These are phyloP conservation scores for Zygotorulaspora chibaensis DNA, from an alignment of 805 yeast species.

Conservation along the genomic window DNA sequence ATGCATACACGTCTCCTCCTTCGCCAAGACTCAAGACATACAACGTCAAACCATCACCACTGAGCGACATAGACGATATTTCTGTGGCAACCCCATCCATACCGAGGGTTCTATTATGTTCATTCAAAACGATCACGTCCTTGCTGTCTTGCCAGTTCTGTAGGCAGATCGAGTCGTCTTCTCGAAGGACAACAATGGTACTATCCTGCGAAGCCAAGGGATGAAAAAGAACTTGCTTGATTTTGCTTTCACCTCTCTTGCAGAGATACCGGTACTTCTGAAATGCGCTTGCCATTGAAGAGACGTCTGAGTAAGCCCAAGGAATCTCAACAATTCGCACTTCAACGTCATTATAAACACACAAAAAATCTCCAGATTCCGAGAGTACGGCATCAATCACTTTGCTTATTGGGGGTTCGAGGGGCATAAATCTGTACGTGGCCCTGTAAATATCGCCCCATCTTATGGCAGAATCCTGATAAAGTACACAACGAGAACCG, in stretches of 20 bases:
- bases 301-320: conserved; percentile 19
- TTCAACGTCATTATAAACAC: conserved; percentile 17
- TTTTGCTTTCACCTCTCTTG: conserved; percentile 11
- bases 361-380: conserved; percentile 20
- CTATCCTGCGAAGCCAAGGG: conserved; percentile 29
- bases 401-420: conserved; percentile 10
- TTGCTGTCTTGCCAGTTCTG: conserved; percentile 17
- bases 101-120: conserved; percentile 18
- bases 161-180: conserved; percentile 24
- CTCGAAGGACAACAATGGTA: conserved; percentile 23
- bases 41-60: conserved; percentile 47
- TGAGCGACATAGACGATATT: conserved; percentile 23
- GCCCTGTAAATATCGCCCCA: conserved; percentile 17
- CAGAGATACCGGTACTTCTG: conserved; percentile 7
- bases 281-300: conserved; percentile 8
- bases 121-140: conserved; percentile 7
- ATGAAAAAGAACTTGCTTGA: conserved; percentile 45
- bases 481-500: conserved; percentile 18
- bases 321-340: conserved; percentile 27
- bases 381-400: conserved; percentile 15
- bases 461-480: conserved; percentile 19
- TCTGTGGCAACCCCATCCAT: conserved; percentile 20
- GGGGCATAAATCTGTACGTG: conserved; percentile 13
- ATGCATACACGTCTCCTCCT: conserved; percentile 51
- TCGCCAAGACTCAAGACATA: conserved; percentile 46